Evolutionary conservation across 345 rosid species (phyloP), one percentile per base, ranked within the genome.

Genomic region (Luvunga scandens): DNA sequence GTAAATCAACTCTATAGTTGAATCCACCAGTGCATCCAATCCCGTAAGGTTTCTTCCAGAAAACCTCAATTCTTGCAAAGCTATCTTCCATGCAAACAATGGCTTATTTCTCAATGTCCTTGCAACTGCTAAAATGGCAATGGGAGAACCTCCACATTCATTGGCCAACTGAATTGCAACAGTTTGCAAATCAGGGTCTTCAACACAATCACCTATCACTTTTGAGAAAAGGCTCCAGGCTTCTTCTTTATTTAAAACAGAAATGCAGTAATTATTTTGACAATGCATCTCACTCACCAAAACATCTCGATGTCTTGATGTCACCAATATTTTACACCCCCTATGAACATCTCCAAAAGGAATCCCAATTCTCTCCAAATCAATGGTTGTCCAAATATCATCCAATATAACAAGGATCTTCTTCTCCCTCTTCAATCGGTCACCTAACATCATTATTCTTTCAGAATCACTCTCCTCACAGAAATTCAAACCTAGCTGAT

Each of bases 351-450:
- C 48, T 14, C 42, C 61, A 4, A 0, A 30, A 27, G 87, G 86
- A 70, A 88, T 83, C n/a, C 88, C 90, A 0, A 82, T 63, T 5
- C n/a, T 59, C 22, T 67, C 73, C 25, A 85, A 6, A 61, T 82
- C 66, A 5, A 85, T 33, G 9, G 6, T n/a, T 8, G 1, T 48
- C 88, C 86, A 86, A 22, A 86, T 8, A 73, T 84, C 74, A 66
- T 86, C 86, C 1, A 86, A 71, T 45, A 84, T 42, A 2, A 84
- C 4, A 3, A 86, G 85, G 39, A 78, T 39, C 57, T 57, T 80
- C n/a, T 39, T 42, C 31, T 55, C 73, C 14, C 79, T 39, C 75
- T 30, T 75, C 45, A 83, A 38, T 19, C 80, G 77, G 13, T 24
- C 18, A 28, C 36, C 50, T 5, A 81, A 33, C 18, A 8, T 59